Conservation (phyloP, 2,329 filamentous ascomycete genomes). For the Ophiostoma quercus region DNA sequence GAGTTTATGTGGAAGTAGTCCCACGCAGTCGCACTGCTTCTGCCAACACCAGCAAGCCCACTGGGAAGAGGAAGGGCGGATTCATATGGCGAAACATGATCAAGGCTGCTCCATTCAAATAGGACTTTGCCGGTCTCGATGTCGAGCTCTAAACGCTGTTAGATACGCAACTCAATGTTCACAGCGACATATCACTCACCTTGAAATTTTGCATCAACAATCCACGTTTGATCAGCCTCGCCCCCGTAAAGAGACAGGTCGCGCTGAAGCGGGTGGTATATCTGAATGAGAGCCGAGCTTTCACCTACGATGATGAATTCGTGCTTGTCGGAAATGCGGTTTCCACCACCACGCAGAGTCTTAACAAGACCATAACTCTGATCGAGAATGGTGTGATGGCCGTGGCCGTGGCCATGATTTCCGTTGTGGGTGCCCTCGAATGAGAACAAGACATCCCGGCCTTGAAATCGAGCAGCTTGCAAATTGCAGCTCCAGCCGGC, state of each 20-base stretch:
- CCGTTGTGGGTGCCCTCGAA: background rate
- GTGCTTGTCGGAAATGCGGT: background rate
- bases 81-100: background rate
- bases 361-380: background rate
- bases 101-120: background rate
- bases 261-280: background rate
- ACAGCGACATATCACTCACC: background rate
- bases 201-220: background rate
- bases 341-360: background rate
- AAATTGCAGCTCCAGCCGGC: background rate
- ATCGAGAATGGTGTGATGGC: background rate
- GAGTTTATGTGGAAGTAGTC: constrained; percentile 51
- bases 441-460: background rate
- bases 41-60: background rate
- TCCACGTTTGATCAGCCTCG: background rate
- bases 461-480: background rate
- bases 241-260: background rate
- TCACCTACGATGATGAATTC: background rate
- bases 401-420: background rate
- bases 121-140: background rate
- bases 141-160: background rate
- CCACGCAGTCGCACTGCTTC: constrained; percentile 34
- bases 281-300: constrained; percentile 2
- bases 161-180: background rate
- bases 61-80: background rate